Conservation (phyloP, 768 basidiomycete species). For the Tylopilus balloui region DNA sequence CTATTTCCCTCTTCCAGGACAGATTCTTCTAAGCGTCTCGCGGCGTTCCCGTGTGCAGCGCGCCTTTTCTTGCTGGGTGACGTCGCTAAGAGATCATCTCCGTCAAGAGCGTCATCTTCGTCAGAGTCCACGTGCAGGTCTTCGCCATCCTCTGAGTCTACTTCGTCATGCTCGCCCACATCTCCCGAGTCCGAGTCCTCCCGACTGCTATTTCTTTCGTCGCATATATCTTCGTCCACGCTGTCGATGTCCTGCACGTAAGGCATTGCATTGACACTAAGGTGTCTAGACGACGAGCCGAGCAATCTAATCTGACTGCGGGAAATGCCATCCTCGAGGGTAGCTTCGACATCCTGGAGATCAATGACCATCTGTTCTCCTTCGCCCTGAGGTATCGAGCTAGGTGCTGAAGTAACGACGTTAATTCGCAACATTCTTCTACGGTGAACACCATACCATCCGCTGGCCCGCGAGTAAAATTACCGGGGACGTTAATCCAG, state of each 20-base stretch:
- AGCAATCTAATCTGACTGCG: slow-evolving; percentile 81
- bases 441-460: slow-evolving; percentile 43
- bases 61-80: slow-evolving; percentile 44
- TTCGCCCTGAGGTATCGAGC: slow-evolving; percentile 76
- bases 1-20: slow-evolving; percentile 33
- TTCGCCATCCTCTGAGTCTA: slow-evolving; percentile 1
- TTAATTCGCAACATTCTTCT: not conserved
- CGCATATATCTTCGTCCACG: slow-evolving; percentile 31
- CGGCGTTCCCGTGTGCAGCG: slow-evolving; percentile 39
- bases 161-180: not conserved
- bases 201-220: slow-evolving; percentile 12
- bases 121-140: not conserved
- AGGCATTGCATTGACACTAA: slow-evolving; percentile 41
- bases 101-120: not conserved
- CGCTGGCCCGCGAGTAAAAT: slow-evolving; percentile 73
- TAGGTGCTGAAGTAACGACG: slow-evolving; percentile 44
- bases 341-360: slow-evolving; percentile 78
- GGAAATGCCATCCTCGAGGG: slow-evolving; percentile 80
- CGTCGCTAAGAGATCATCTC: not conserved
- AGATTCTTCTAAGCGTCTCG: slow-evolving; percentile 36
- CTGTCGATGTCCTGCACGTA: slow-evolving; percentile 33
- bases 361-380: slow-evolving; percentile 98
- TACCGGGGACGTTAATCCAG: slow-evolving; percentile 96
- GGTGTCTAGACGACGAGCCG: slow-evolving; percentile 70
- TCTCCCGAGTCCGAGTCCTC: slow-evolving; percentile 16